Conservation (phyloP, 2,329 filamentous ascomycete genomes). For the Monilinia polystroma region DNA sequence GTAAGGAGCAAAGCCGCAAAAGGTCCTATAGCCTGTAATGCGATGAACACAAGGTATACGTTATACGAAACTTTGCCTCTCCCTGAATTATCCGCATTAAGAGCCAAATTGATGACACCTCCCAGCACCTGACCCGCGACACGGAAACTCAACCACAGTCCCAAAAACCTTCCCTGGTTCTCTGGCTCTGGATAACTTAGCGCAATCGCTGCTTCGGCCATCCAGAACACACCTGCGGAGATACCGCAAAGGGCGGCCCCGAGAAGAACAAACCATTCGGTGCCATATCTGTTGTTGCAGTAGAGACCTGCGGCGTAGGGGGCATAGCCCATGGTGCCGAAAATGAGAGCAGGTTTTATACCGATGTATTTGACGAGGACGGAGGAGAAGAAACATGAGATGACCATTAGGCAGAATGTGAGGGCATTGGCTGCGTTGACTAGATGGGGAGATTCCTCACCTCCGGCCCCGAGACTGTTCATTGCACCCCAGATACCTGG, state of each 20-base stretch:
- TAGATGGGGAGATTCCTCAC: constrained; percentile 61
- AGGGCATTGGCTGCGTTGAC: constrained; percentile 68
- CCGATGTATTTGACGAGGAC: constrained; percentile 65
- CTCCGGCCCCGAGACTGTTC: constrained; percentile 71
- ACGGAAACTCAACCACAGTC: constrained; percentile 63
- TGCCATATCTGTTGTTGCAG: constrained; percentile 68
- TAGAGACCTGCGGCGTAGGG: constrained; percentile 71
- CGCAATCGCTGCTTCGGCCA: constrained; percentile 71
- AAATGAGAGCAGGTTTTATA: constrained; percentile 68
- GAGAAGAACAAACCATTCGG: constrained; percentile 66
- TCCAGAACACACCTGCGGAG: constrained; percentile 69
- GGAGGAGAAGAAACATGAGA: constrained; percentile 66
- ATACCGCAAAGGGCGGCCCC: constrained; percentile 42
- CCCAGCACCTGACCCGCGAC: constrained; percentile 68
- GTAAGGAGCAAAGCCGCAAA: constrained; percentile 65
- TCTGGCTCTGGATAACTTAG: constrained; percentile 70
- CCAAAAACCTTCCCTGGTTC: constrained; percentile 63
- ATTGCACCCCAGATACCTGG: constrained; percentile 73
- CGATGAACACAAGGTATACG: constrained; percentile 70
- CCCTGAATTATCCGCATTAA: constrained; percentile 57
- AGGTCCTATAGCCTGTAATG: constrained; percentile 63
- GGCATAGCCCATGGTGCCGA: constrained; percentile 70
- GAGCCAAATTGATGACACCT: constrained; percentile 67
- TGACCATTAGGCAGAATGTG: constrained; percentile 70
- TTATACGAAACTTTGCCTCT: constrained; percentile 67